phyloP scores from a whole-genome alignment of 2,329 filamentous ascomycete species.

The Tolypocladium endophyticum region DNA sequence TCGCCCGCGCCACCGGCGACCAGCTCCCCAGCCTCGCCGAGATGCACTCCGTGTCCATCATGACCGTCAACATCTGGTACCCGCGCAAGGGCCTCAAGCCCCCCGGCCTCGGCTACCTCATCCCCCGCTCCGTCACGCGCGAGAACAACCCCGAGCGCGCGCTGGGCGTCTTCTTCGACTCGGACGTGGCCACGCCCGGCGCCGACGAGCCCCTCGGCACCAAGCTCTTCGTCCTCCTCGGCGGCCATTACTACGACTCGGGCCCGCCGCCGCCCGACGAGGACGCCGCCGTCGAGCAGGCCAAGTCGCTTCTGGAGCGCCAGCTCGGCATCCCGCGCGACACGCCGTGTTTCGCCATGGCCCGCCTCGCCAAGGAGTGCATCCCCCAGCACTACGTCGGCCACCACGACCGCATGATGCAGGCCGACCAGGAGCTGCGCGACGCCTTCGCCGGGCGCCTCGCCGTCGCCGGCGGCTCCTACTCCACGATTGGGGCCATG shows the following conservation, averaged over 20 bases:
- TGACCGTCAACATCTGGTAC: conserved; percentile 89
- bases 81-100: conserved; percentile 50
- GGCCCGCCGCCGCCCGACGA: conserved; percentile 39
- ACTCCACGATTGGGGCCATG: conserved; percentile 39
- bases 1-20: conserved; percentile 25
- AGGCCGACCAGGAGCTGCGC: conserved; percentile 43
- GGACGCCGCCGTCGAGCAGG: conserved; percentile 58
- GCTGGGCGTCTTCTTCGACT: conserved; percentile 89
- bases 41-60: conserved; percentile 65
- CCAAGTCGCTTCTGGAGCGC: conserved; percentile 55
- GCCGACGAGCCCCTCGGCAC: conserved; percentile 53
- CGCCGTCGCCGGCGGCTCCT: conserved; percentile 50
- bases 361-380: conserved; percentile 53
- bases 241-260: conserved; percentile 74
- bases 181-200: conserved; percentile 38
- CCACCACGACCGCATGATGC: conserved; percentile 53
- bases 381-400: conserved; percentile 87
- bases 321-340: conserved; percentile 60
- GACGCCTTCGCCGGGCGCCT: conserved; percentile 50
- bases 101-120: conserved; percentile 81
- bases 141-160: conserved; percentile 72
- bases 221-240: conserved; percentile 89
- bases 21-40: conserved; percentile 37
- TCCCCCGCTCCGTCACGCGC: conserved; percentile 61
- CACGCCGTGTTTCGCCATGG: conserved; percentile 48